phyloP scores from a whole-genome alignment of 1,139 yeast species.

The Protomyces inouyei region DNA sequence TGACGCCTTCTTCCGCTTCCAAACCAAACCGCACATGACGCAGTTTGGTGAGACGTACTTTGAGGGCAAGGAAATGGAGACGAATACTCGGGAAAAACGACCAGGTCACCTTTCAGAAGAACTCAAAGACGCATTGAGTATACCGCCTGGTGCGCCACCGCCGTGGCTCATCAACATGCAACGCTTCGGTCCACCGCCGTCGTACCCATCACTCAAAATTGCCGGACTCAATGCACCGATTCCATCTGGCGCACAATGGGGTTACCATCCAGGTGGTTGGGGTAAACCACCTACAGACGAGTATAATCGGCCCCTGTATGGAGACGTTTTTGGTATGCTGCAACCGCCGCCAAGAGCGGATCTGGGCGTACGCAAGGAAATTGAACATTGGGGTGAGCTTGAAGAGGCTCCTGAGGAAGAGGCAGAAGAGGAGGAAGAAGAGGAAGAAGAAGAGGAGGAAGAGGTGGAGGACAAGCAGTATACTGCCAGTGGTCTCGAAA shows the following conservation, averaged over 20 bases:
- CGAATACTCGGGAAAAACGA: slow-evolving; percentile 44
- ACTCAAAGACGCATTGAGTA: slow-evolving; percentile 64
- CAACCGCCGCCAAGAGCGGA: slow-evolving; percentile 44
- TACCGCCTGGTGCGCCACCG: slow-evolving; percentile 59
- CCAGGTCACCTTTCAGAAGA: slow-evolving; percentile 67
- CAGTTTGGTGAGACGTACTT: slow-evolving; percentile 72
- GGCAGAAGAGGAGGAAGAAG: slow-evolving; percentile 39
- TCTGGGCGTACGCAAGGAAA: slow-evolving; percentile 39
- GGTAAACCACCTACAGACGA: slow-evolving; percentile 43
- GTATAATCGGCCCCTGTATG: slow-evolving; percentile 40
- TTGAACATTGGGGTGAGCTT: slow-evolving; percentile 40
- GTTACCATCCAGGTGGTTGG: slow-evolving; percentile 45
- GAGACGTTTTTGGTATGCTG: slow-evolving; percentile 42
- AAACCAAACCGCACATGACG: slow-evolving; percentile 64
- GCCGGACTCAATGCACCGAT: slow-evolving; percentile 50
- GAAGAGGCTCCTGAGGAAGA: slow-evolving; percentile 39
- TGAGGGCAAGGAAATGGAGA: slow-evolving; percentile 68
- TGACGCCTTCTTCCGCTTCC: slow-evolving; percentile 80
- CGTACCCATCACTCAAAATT: slow-evolving; percentile 62
- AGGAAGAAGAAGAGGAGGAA: slow-evolving; percentile 36
- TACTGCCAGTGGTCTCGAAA: slow-evolving; percentile 21
- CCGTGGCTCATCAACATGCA: slow-evolving; percentile 80
- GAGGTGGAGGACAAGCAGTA: slow-evolving; percentile 29
- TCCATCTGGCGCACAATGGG: slow-evolving; percentile 43
- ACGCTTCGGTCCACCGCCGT: slow-evolving; percentile 76